A percentile compares a stretch with the other conserved stretches of the same genome.
phyloP scores from a whole-genome alignment of 2,329 filamentous ascomycete species.

The Penicillium fuscoglaucum region DNA sequence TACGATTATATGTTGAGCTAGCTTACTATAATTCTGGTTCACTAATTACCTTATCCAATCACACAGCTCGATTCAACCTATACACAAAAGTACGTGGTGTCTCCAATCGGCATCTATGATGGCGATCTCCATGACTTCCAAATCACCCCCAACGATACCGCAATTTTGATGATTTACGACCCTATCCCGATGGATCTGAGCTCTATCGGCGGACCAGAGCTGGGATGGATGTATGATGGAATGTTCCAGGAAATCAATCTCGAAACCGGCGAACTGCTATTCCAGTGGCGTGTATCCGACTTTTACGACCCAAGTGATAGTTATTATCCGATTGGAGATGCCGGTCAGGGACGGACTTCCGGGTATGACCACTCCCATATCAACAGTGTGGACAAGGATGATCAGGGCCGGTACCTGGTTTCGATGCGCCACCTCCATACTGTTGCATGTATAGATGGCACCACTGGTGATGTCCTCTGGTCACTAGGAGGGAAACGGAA shows the following conservation, averaged over 20 bases:
- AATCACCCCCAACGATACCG: conserved; percentile 45
- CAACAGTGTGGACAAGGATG: conserved; percentile 55
- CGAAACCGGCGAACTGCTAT: conserved; percentile 44
- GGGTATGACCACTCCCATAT: conserved; percentile 58
- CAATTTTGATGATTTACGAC: conserved; percentile 46
- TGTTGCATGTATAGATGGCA: conserved; percentile 45
- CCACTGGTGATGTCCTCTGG: conserved; percentile 29
- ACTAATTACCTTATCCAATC: conserved; percentile 3
- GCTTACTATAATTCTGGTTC: background rate
- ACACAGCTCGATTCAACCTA: conserved; percentile 34
- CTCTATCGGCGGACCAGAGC: conserved; percentile 38
- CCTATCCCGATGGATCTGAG: conserved; percentile 43
- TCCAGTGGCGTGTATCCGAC: conserved; percentile 49
- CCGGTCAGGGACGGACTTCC: conserved; percentile 19
- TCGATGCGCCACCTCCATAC: conserved; percentile 42
- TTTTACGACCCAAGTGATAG: conserved; percentile 36
- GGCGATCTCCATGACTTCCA: conserved; percentile 49
- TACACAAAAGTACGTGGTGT: conserved; percentile 29
- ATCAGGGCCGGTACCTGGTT: conserved; percentile 44
- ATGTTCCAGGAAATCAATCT: conserved; percentile 50
- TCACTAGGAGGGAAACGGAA: conserved; percentile 33
- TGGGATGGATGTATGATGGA: conserved; percentile 45
- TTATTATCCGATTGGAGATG: conserved; percentile 17
- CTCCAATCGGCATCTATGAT: conserved; percentile 19
- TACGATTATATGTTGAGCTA: conserved; percentile 32